Evolutionary conservation across 768 basidiomycete genomes (phyloP).

Genomic region (Tylopilus vinaceipallidus): DNA sequence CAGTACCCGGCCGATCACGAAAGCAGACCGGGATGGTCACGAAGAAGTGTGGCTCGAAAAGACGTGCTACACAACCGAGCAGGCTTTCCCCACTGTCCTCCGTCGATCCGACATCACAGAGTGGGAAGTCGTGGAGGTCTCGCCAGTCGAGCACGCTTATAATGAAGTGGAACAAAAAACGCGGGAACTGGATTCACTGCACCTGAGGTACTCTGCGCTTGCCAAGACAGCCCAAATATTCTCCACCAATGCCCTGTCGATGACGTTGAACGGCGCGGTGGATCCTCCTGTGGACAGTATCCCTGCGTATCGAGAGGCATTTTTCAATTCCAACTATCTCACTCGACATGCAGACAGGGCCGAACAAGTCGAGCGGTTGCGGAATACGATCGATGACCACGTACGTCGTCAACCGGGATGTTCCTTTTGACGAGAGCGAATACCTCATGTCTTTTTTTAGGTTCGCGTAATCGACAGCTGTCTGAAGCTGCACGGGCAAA

Average conservation of each 20-base stretch:
- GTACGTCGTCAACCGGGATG: constrained; percentile 40
- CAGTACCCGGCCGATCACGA: constrained; percentile 65
- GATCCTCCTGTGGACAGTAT: constrained; percentile 80
- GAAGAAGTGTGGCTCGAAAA: constrained; percentile 89
- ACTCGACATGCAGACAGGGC: constrained; percentile 65
- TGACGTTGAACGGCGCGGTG: constrained; percentile 83
- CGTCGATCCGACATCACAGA: constrained; percentile 84
- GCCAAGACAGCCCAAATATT: constrained; percentile 72
- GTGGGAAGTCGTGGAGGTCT: constrained; percentile 69
- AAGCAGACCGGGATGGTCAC: constrained; percentile 56
- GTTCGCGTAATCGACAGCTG: constrained; percentile 81
- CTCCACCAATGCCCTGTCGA: constrained; percentile 78
- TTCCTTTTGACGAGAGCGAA: background rate
- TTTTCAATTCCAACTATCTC: constrained; percentile 71
- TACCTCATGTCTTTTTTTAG: constrained; percentile 39
- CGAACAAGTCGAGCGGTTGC: constrained; percentile 70
- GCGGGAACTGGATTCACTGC: constrained; percentile 67
- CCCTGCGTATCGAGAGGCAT: constrained; percentile 71
- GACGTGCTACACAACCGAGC: constrained; percentile 82
- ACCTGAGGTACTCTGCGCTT: constrained; percentile 71
- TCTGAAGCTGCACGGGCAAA: constrained; percentile 74
- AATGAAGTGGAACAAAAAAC: constrained; percentile 79
- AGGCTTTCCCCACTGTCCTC: constrained; percentile 88
- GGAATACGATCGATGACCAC: constrained; percentile 76
- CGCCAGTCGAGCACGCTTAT: constrained; percentile 82